Evolutionary conservation across 352 stramenopile genomes (phyloP).

Genomic region (Phytophthora citrophthora): DNA sequence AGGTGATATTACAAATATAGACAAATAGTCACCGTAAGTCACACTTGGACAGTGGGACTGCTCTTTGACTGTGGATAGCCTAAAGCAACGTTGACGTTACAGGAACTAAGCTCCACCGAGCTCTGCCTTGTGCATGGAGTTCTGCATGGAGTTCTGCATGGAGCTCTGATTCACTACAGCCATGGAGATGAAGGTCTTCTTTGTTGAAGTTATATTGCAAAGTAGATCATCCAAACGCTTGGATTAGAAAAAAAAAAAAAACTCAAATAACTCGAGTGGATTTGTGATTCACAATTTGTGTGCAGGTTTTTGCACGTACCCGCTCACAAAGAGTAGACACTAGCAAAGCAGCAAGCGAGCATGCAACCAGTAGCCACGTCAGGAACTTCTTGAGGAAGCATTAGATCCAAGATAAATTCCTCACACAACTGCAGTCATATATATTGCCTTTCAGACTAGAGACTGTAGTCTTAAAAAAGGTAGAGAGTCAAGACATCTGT

Average conservation of each 20-base stretch:
- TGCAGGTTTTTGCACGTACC: conserved; percentile 5
- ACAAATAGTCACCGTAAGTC: conserved; percentile 14
- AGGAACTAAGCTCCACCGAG: neutral
- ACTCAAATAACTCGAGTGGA: too few relatives aligned
- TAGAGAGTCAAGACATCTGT: conserved; percentile 8
- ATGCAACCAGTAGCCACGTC: neutral
- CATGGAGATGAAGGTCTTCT: too few relatives aligned
- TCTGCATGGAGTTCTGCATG: too few relatives aligned
- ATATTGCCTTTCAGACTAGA: neutral
- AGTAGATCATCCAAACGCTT: too few relatives aligned
- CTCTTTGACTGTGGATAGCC: conserved; percentile 5
- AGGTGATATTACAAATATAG: conserved; percentile 5
- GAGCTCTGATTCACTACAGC: too few relatives aligned
- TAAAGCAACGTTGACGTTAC: neutral
- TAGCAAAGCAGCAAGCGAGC: neutral
- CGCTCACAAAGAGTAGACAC: conserved; percentile 24
- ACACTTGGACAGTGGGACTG: conserved; percentile 13
- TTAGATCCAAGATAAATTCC: neutral
- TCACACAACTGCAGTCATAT: neutral
- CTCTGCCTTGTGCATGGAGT: neutral
- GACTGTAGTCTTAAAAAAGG: conserved; percentile 1
- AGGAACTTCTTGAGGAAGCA: neutral
- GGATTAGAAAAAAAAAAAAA: too few relatives aligned
- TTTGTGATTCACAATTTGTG: neutral
- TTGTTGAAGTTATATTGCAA: too few relatives aligned